Conservation (phyloP, 2,329 filamentous ascomycete genomes). For the Aspergillus quadrilineatus region DNA sequence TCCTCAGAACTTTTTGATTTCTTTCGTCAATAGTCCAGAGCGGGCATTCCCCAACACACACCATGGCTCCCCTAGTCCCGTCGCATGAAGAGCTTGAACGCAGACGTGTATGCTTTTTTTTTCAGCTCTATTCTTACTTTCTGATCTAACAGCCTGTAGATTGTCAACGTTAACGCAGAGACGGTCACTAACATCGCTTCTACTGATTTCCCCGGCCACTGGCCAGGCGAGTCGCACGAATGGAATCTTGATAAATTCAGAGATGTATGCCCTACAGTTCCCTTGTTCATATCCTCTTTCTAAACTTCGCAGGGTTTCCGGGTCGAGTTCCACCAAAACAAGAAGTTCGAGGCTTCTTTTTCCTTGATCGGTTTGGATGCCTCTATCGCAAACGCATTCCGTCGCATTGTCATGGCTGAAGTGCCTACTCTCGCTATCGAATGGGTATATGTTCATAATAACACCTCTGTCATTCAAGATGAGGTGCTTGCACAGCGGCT, state of each 20-base stretch:
- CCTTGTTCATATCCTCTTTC: background rate
- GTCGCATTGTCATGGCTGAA: conserved; percentile 91
- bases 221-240: conserved; percentile 78
- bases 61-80: conserved; percentile 45
- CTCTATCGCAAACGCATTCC: conserved; percentile 93
- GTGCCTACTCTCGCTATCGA: conserved; percentile 94
- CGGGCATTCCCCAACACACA: conserved; percentile 17
- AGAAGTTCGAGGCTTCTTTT: conserved; percentile 75
- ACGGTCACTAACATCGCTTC: conserved; percentile 86
- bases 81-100: conserved; percentile 45
- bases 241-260: conserved; percentile 76
- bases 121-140: background rate
- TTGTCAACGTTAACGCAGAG: conserved; percentile 83
- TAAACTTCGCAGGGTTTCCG: conserved; percentile 56
- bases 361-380: conserved; percentile 90
- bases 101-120: conserved; percentile 39
- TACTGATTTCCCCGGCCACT: conserved; percentile 89
- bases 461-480: conserved; percentile 96
- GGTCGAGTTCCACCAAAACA: conserved; percentile 82
- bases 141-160: conserved; percentile 51
- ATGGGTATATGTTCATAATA: conserved; percentile 88
- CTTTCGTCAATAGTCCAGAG: conserved; percentile 21
- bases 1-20: conserved; percentile 35
- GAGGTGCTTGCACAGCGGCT: conserved; percentile 90
- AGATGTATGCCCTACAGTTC: conserved; percentile 43